Evolutionary conservation across 495 filamentous ascomycete genomes (phyloP).

Genomic region (Aspergillus ellipticus): DNA sequence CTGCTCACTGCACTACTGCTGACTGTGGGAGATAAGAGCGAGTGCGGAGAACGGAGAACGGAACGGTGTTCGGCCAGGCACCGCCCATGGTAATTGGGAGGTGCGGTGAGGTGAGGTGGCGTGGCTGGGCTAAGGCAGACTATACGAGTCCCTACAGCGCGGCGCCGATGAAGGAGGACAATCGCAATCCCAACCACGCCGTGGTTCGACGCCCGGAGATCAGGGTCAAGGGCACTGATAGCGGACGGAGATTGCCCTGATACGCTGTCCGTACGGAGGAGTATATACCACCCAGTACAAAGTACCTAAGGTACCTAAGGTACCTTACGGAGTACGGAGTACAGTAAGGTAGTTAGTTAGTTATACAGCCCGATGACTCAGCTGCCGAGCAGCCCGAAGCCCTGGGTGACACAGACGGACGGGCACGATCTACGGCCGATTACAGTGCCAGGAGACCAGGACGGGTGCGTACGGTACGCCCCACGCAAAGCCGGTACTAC

Average conservation of each 20-base stretch:
- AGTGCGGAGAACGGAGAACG: not conserved
- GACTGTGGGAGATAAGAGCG: not conserved
- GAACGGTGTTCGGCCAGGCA: not conserved
- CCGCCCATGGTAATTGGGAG: not conserved
- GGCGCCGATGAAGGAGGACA: no score
- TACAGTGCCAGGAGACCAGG: no score
- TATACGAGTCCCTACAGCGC: constrained; percentile 5
- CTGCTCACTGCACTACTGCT: no score
- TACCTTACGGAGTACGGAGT: no score
- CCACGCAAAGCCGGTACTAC: not conserved
- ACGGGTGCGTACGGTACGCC: not conserved
- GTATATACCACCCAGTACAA: no score
- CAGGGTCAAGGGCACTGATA: not conserved
- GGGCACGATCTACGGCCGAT: not conserved
- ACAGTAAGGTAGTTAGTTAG: not conserved
- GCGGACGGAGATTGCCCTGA: not conserved
- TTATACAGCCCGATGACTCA: not conserved
- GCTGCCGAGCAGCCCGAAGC: not conserved
- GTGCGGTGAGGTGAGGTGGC: not conserved
- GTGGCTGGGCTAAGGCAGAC: constrained; percentile 3
- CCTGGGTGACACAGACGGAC: not conserved
- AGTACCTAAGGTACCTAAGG: no score
- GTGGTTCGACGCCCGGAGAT: not conserved
- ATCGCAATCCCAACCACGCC: no score
- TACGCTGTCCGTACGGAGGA: no score